phyloP scores from a whole-genome alignment of 2,329 filamentous ascomycete genomes.

The Aspergillus sp. region DNA sequence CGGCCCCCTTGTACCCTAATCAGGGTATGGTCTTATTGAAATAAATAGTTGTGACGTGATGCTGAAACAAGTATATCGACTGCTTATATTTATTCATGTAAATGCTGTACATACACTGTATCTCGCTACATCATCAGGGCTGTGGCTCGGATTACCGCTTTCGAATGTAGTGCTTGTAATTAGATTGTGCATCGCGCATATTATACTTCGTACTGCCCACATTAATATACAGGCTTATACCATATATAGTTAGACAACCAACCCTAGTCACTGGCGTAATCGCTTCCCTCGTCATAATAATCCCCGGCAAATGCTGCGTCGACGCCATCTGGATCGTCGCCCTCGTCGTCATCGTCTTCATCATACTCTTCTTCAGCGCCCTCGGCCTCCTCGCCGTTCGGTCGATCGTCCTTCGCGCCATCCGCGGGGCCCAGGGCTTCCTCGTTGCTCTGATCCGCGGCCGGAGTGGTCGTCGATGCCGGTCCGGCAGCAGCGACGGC shows the following conservation, averaged over 20 bases:
- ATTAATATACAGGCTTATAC: no score
- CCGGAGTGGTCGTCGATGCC: constrained; percentile 2
- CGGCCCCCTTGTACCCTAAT: no score
- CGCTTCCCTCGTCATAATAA: constrained; percentile 26
- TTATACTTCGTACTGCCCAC: no score
- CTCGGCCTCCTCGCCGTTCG: constrained; percentile 15
- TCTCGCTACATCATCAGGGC: no score
- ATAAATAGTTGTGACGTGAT: no score
- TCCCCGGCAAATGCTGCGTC: constrained; percentile 30
- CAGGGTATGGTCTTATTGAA: no score
- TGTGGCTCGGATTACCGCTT: no score
- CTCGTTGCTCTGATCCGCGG: constrained; percentile 12
- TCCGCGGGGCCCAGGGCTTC: constrained; percentile 18
- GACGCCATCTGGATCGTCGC: constrained; percentile 24
- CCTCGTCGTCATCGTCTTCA: constrained; percentile 27
- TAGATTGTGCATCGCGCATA: no score
- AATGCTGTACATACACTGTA: no score
- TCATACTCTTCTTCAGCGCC: constrained; percentile 30
- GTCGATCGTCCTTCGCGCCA: constrained; percentile 7
- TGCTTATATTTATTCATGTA: no score
- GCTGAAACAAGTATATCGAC: no score
- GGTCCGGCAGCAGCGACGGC: constrained; percentile 1
- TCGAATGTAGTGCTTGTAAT: no score
- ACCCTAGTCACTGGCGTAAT: constrained; percentile 24
- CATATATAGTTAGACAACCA: background rate